These are phyloP conservation scores for Auricularia auricula-judae DNA, from an alignment of 768 basidiomycete species.

Conservation along the genomic window DNA sequence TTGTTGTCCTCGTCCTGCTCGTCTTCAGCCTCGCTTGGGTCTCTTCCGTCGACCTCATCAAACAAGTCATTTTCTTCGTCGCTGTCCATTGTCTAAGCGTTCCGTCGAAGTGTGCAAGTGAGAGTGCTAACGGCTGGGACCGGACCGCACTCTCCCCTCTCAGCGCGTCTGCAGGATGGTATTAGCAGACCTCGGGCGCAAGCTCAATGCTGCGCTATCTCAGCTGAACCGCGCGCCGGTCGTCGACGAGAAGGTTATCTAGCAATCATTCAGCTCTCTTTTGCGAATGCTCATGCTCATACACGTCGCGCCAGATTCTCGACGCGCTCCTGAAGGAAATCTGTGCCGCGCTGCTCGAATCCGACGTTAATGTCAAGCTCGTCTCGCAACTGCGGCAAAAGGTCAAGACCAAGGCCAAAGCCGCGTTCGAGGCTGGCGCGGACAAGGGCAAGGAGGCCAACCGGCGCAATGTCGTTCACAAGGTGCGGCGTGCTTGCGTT, in stretches of 20 bases:
- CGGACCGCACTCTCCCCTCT: not conserved
- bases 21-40: constrained; percentile 45
- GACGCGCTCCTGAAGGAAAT: constrained; percentile 93
- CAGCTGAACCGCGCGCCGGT: constrained; percentile 78
- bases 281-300: not conserved
- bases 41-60: constrained; percentile 43
- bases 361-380: constrained; percentile 97
- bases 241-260: constrained; percentile 79
- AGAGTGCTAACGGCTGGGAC: no score
- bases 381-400: constrained; percentile 79
- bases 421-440: constrained; percentile 51
- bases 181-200: constrained; percentile 86
- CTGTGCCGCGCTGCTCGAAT: constrained; percentile 84
- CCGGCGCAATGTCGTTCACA: constrained; percentile 82
- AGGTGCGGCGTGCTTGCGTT: constrained; percentile 36
- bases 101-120: not conserved
- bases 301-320: constrained; percentile 50
- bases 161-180: constrained; percentile 54
- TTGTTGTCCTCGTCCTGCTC: constrained; percentile 14
- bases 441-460: constrained; percentile 74
- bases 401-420: constrained; percentile 84
- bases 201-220: constrained; percentile 86
- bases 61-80: constrained; percentile 44
- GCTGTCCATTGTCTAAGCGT: constrained; percentile 30
- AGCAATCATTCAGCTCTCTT: not conserved